phyloP scores from a whole-genome alignment of 441 rosid genomes.

The Brassica hybrid region DNA sequence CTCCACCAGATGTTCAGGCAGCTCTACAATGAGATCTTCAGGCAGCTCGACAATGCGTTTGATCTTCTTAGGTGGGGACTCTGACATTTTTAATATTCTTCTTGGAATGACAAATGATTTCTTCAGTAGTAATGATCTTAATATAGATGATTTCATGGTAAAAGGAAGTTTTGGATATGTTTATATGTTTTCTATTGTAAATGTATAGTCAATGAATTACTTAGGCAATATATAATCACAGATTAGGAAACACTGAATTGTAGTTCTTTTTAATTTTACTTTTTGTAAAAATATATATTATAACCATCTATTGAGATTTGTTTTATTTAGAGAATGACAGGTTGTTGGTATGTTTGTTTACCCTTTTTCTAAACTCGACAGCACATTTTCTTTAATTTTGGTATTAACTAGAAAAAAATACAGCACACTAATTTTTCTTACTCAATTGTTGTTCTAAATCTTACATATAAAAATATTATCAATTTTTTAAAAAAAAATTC shows the following conservation, averaged over 20 bases:
- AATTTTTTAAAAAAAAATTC: no score
- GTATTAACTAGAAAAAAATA: no score
- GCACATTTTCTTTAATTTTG: no score
- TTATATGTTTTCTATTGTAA: neutral
- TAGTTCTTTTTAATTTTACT: no score
- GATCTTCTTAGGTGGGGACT: neutral
- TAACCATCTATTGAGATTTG: no score
- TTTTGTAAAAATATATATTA: no score
- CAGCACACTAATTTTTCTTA: no score
- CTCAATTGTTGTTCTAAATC: no score
- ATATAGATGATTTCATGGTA: constrained; percentile 1
- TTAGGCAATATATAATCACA: neutral
- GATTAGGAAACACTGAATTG: neutral
- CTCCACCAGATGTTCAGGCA: neutral
- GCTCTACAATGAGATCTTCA: neutral
- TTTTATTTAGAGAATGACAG: no score
- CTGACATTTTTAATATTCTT: constrained; percentile 4
- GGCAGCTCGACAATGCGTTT: neutral
- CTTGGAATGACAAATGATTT: neutral
- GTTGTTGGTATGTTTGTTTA: no score
- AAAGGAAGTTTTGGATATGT: neutral
- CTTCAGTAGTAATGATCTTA: neutral
- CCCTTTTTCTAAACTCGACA: no score
- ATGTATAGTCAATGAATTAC: neutral
- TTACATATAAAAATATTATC: no score